Evolutionary conservation across 2,329 filamentous ascomycete species (phyloP).

Genomic region (Colletotrichum orchidophilum): DNA sequence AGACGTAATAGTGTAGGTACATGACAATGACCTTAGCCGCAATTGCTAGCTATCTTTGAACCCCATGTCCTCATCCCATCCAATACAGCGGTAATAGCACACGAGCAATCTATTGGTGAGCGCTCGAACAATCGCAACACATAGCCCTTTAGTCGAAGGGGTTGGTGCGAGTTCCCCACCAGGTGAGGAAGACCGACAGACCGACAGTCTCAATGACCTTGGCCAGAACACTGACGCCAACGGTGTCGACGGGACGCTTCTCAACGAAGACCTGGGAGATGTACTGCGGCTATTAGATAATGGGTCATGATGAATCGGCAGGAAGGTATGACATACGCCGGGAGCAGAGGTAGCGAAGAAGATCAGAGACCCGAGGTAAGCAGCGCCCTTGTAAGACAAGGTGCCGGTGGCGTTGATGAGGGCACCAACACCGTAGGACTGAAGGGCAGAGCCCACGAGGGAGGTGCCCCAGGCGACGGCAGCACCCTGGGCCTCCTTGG

Average conservation of each 20-base stretch:
- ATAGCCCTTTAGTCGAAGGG: conserved; percentile 76
- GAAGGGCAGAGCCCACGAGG: conserved; percentile 85
- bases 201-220: conserved; percentile 94
- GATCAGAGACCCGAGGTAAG: conserved; percentile 90
- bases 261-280: conserved; percentile 88
- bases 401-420: conserved; percentile 95
- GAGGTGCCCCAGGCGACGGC: conserved; percentile 92
- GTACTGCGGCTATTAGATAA: conserved; percentile 64
- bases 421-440: conserved; percentile 89
- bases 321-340: conserved; percentile 61
- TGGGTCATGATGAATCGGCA: background rate
- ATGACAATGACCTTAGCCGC: conserved; percentile 18
- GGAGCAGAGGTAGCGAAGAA: conserved; percentile 92
- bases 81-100: conserved; percentile 30
- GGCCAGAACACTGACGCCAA: conserved; percentile 84
- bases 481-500: conserved; percentile 89
- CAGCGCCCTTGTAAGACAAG: conserved; percentile 95
- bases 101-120: background rate
- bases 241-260: conserved; percentile 90
- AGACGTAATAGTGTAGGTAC: conserved; percentile 23
- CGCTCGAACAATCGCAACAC: conserved; percentile 11
- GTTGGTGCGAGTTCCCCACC: conserved; percentile 96
- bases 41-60: conserved; percentile 19
- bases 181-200: conserved; percentile 90
- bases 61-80: conserved; percentile 29